Conservation (phyloP, 208 protist genomes). For the Kentomonas sorsogonicus region DNA sequence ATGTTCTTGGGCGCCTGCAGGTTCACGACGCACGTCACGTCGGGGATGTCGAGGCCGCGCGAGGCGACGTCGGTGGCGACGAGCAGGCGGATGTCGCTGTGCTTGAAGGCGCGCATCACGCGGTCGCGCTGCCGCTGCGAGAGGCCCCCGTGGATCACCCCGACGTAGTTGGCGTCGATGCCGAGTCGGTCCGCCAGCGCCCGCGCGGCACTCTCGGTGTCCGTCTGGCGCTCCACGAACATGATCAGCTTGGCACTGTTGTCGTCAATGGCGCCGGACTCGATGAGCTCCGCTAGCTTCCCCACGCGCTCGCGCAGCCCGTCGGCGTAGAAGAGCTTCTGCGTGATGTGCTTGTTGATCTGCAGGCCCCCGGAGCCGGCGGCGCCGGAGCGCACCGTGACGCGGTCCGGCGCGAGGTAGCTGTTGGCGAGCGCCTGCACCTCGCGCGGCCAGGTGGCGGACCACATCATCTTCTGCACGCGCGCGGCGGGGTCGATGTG, state of each 20-base stretch:
- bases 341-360: slow-evolving; percentile 82
- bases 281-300: slow-evolving; percentile 61
- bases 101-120: slow-evolving; percentile 89
- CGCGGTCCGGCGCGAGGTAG: slow-evolving; percentile 79
- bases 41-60: slow-evolving; percentile 91
- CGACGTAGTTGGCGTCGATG: slow-evolving; percentile 66
- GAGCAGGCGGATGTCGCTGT: slow-evolving; percentile 79
- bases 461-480: slow-evolving; percentile 97
- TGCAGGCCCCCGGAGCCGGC: slow-evolving; percentile 75
- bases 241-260: slow-evolving; percentile 85
- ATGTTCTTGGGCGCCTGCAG: slow-evolving; percentile 89
- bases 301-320: slow-evolving; percentile 56
- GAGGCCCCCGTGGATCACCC: slow-evolving; percentile 94
- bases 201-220: slow-evolving; percentile 65
- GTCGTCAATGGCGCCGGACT: slow-evolving; percentile 79
- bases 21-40: slow-evolving; percentile 93
- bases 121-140: slow-evolving; percentile 84
- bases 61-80: slow-evolving; percentile 94
- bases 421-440: slow-evolving; percentile 75
- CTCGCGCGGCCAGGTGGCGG: slow-evolving; percentile 89
- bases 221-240: slow-evolving; percentile 89
- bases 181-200: slow-evolving; percentile 59
- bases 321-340: slow-evolving; percentile 63
- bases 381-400: slow-evolving; percentile 84
- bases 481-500: slow-evolving; percentile 39